Base-by-base conservation (phyloP, 805 yeast species). In the Candida maltosa region DNA sequence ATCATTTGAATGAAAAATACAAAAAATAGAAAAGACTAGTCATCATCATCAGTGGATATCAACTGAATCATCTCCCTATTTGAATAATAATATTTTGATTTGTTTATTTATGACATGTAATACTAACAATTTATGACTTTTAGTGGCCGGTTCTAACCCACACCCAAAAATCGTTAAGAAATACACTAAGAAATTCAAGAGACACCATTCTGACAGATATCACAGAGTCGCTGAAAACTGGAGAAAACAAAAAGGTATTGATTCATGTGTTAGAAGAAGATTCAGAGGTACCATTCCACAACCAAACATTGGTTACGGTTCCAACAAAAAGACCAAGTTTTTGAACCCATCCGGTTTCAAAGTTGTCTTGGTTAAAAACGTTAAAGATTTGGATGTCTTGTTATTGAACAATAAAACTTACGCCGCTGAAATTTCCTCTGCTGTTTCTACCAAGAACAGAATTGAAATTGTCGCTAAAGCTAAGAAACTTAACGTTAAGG, bases 201-300 rank as follows among this genome's bases (percentile, higher is more conserved):
- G 99, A 80, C 97, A 91, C 75, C 98, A 93, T 82, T 88, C 96
- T 73, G 99, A 93, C 84, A 87, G 96, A 78, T 91, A 88, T 78
- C 83, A 81, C 82, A 89, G 99, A 78, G 96, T 93, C 59, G 76
- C 87, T 65, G 97, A 87, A 77, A 83, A 82, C 83, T 94, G 98
- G 98, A 93, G 99, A 87, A 91, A 93, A 80, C 99, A 94, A 78
- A 93, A 93, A 87, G 99, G 99, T 93, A 93, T 93, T 70, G 99
- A 93, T 81, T 89, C 97, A 58, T 81, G 87, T 78, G 97, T 94
- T 71, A 93, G 99, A 82, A 91, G 98, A 82, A 84, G 93, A 81
- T 93, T 93, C 95, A 87, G 97, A 83, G 98, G 98, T 69, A 84
- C 91, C 76, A 87, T 93, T 69, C 79, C 89, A 62, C 95, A 91